A percentile compares a stretch with the other conserved stretches of the same genome.
These are phyloP conservation scores for Ogataea zsoltii DNA, from an alignment of 805 yeast species.

Conservation along the genomic window DNA sequence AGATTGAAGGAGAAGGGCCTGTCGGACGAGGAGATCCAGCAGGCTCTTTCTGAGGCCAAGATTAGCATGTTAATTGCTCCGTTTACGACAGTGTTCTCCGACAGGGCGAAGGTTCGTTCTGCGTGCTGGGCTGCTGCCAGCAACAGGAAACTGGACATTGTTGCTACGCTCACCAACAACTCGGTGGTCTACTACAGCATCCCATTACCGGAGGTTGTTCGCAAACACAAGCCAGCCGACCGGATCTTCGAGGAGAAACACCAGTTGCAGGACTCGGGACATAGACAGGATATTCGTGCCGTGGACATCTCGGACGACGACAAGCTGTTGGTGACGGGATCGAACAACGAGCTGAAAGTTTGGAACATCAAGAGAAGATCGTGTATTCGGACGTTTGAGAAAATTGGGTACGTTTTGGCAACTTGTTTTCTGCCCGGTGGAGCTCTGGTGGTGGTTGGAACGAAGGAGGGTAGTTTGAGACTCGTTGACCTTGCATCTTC, in stretches of 20 bases:
- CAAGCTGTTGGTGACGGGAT: constrained; percentile 80
- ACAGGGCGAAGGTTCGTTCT: constrained; percentile 58
- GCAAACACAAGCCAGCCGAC: constrained; percentile 46
- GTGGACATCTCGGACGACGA: constrained; percentile 81
- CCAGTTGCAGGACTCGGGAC: constrained; percentile 77
- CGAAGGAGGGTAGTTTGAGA: constrained; percentile 82
- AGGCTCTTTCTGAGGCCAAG: constrained; percentile 47
- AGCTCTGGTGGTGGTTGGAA: constrained; percentile 80
- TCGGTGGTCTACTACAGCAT: constrained; percentile 68
- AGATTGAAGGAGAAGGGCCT: constrained; percentile 73
- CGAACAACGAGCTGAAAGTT: constrained; percentile 84
- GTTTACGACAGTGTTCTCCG: constrained; percentile 64
- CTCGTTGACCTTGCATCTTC: constrained; percentile 86
- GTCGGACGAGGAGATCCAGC: constrained; percentile 57
- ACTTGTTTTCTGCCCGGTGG: constrained; percentile 91
- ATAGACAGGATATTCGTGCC: constrained; percentile 85
- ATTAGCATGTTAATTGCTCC: constrained; percentile 65
- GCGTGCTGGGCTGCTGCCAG: constrained; percentile 61
- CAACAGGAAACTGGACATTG: constrained; percentile 54
- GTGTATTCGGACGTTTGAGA: constrained; percentile 81
- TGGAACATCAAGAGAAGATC: constrained; percentile 78
- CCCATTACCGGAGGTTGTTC: constrained; percentile 54
- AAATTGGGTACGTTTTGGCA: constrained; percentile 80
- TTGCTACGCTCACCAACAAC: constrained; percentile 70
- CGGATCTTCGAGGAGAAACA: constrained; percentile 48